Conservation (phyloP, 2,329 filamentous ascomycete genomes). For the Rutstroemia sp. region DNA sequence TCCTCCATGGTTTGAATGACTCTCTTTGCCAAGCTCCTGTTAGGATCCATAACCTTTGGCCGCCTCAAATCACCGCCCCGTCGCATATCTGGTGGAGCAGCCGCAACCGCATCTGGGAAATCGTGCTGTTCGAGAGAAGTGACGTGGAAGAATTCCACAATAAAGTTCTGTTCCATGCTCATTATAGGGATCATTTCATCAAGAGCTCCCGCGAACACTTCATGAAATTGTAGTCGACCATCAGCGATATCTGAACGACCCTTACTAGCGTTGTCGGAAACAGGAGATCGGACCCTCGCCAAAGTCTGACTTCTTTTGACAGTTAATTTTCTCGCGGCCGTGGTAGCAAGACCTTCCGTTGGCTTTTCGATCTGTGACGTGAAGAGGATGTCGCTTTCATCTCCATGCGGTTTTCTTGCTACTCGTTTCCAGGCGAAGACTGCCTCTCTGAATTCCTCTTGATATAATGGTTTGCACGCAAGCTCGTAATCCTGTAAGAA, state of each 20-base stretch:
- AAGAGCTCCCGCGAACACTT: slow-evolving; percentile 72
- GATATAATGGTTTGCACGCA: slow-evolving; percentile 69
- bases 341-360: slow-evolving; percentile 65
- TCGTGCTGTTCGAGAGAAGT: slow-evolving; percentile 76
- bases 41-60: slow-evolving; percentile 77
- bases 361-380: slow-evolving; percentile 79
- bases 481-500: slow-evolving; percentile 75
- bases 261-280: slow-evolving; percentile 51
- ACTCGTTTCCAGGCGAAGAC: slow-evolving; percentile 72
- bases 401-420: slow-evolving; percentile 64
- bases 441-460: slow-evolving; percentile 73
- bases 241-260: slow-evolving; percentile 51
- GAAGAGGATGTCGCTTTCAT: slow-evolving; percentile 82
- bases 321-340: slow-evolving; percentile 74
- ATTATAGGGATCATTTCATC: slow-evolving; percentile 78
- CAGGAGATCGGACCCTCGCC: slow-evolving; percentile 63
- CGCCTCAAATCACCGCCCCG: slow-evolving; percentile 64
- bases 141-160: slow-evolving; percentile 94
- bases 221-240: slow-evolving; percentile 64
- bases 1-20: slow-evolving; percentile 85
- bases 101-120: slow-evolving; percentile 72
- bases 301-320: slow-evolving; percentile 90
- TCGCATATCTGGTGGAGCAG: slow-evolving; percentile 58
- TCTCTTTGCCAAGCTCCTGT: slow-evolving; percentile 75
- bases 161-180: slow-evolving; percentile 91